A percentile compares a stretch with the other conserved stretches of the same genome.
Evolutionary conservation across 1,139 yeast genomes (phyloP).

Genomic region (Yamadazyma buinensis): DNA sequence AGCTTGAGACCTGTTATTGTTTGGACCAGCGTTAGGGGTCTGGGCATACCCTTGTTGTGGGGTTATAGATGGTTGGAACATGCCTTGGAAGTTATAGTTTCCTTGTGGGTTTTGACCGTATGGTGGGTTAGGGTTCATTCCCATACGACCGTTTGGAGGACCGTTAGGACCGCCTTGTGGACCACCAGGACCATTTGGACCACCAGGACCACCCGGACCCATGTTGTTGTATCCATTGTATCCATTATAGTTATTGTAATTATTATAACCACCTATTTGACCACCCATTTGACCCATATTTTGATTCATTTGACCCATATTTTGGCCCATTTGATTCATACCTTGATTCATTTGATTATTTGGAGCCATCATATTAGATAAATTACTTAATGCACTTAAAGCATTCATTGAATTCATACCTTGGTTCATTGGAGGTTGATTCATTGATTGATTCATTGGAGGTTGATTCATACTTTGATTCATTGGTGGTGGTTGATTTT

Average conservation of each 20-base stretch:
- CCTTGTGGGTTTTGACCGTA: conserved; percentile 2
- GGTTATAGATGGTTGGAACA: conserved; percentile 41
- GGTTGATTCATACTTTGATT: conserved; percentile 3
- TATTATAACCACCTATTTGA: background rate
- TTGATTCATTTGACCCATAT: conserved; percentile 2
- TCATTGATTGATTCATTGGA: conserved; percentile 2
- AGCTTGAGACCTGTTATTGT: conserved; percentile 27
- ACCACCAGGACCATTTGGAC: background rate
- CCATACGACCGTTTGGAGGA: too few species aligned
- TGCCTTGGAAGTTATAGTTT: conserved; percentile 36
- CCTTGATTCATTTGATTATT: background rate
- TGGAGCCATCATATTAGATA: conserved; percentile 12
- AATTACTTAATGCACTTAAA: conserved; percentile 14
- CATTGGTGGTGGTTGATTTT: conserved; percentile 3
- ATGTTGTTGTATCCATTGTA: background rate
- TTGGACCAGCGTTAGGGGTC: conserved; percentile 12
- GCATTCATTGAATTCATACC: conserved; percentile 9
- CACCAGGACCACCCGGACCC: background rate
- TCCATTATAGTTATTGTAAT: background rate
- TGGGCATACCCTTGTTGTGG: conserved; percentile 18
- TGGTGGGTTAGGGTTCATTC: background rate
- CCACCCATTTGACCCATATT: conserved; percentile 4
- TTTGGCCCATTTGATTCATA: conserved; percentile 1
- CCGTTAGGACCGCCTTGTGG: background rate
- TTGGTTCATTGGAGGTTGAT: background rate